Percentiles rank a stretch among this genome's conserved stretches.
phyloP scores from a whole-genome alignment of 2,329 filamentous ascomycete genomes.

The Colletotrichum filicis region DNA sequence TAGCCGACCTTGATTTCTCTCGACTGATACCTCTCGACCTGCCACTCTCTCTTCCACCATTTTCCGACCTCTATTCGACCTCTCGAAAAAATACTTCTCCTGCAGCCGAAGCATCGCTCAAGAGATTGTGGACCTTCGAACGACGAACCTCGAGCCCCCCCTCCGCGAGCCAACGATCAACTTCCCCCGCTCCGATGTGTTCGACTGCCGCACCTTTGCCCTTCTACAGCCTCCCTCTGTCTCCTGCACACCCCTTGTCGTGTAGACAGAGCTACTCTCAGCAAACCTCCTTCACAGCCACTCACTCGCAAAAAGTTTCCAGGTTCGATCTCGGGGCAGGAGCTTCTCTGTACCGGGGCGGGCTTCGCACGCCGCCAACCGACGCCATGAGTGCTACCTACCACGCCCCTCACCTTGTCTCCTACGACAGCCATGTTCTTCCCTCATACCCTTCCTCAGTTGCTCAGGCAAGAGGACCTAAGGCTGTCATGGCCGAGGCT shows the following conservation, averaged over 20 bases:
- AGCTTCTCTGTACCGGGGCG: slow-evolving; percentile 45
- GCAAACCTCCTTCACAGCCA: neutral
- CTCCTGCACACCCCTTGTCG: slow-evolving; percentile 29
- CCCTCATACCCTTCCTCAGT: slow-evolving; percentile 51
- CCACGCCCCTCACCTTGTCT: slow-evolving; percentile 55
- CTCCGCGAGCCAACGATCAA: slow-evolving; percentile 9
- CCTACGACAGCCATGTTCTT: slow-evolving; percentile 58
- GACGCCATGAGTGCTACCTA: slow-evolving; percentile 67
- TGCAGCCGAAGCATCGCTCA: neutral
- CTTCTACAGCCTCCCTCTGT: slow-evolving; percentile 34
- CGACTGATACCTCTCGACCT: neutral
- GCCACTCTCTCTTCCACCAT: neutral
- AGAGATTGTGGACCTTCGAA: neutral
- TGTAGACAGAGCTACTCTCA: slow-evolving; percentile 28
- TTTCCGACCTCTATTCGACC: neutral
- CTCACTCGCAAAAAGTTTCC: slow-evolving; percentile 16
- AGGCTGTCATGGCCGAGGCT: slow-evolving; percentile 46
- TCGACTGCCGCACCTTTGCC: slow-evolving; percentile 36
- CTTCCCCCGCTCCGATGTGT: slow-evolving; percentile 40
- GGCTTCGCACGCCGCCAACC: slow-evolving; percentile 61
- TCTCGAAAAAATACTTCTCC: neutral
- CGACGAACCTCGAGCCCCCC: slow-evolving; percentile 4
- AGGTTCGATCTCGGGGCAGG: slow-evolving; percentile 30
- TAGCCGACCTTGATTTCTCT: neutral
- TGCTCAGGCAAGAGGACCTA: slow-evolving; percentile 46